Conservation (phyloP, 2,329 filamentous ascomycete genomes). For the Aspergillus aculeatus region DNA sequence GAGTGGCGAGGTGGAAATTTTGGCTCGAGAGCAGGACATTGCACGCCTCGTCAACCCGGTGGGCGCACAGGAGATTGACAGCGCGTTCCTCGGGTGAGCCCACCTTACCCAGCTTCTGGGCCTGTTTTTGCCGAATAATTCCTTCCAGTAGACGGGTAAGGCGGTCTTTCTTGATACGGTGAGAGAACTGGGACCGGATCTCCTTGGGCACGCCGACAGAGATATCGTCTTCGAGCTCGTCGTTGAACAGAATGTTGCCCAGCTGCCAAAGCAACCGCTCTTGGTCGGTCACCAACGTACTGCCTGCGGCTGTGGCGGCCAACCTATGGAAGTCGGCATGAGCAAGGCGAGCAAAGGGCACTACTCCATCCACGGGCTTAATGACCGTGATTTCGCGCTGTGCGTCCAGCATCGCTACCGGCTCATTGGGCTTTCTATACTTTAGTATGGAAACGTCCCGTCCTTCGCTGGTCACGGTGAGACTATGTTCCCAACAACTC, state of each 20-base stretch:
- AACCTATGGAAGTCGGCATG: conserved; percentile 36
- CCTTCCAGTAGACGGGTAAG: conserved; percentile 44
- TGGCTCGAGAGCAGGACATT: conserved; percentile 71
- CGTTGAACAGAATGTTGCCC: conserved; percentile 81
- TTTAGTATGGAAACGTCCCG: conserved; percentile 32
- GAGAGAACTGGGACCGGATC: conserved; percentile 39
- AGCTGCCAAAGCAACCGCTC: conserved; percentile 72
- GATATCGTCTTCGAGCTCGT: conserved; percentile 50
- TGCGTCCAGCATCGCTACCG: conserved; percentile 32
- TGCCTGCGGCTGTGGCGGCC: conserved; percentile 22
- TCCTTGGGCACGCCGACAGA: conserved; percentile 42
- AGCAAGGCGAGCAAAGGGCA: conserved; percentile 55
- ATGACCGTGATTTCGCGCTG: conserved; percentile 45
- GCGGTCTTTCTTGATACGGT: conserved; percentile 50
- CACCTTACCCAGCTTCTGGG: conserved; percentile 64
- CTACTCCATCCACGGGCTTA: conserved; percentile 49
- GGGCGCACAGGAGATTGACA: conserved; percentile 72
- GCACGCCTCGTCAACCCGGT: conserved; percentile 80
- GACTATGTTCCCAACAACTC: conserved; percentile 53
- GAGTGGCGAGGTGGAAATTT: conserved; percentile 79
- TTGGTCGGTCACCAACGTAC: conserved; percentile 30
- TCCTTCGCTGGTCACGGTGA: conserved; percentile 43
- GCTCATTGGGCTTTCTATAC: conserved; percentile 25
- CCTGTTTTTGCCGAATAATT: conserved; percentile 61
- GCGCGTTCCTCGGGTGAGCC: conserved; percentile 76